A percentile compares a stretch with the other conserved stretches of the same genome.
Evolutionary conservation across 169 alveolate genomes (phyloP).

Genomic region (Pseudocohnilembus persalinus): DNA sequence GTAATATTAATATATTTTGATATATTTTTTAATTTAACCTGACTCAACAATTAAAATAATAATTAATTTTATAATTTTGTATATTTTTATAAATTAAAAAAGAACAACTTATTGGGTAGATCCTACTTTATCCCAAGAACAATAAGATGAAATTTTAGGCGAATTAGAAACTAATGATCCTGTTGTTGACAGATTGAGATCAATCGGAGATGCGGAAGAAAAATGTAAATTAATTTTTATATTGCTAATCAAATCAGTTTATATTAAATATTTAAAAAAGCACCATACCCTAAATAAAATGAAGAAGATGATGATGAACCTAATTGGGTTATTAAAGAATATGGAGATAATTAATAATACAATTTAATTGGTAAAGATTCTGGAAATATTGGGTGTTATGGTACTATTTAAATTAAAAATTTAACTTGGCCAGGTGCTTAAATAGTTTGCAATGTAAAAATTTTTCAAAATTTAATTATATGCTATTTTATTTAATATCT

Average conservation of each 20-base stretch:
- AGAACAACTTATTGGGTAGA: constrained; percentile 63
- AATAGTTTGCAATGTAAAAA: constrained; percentile 56
- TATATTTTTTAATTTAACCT: too few relatives aligned
- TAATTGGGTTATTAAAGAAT: constrained; percentile 63
- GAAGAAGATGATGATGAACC: constrained; percentile 49
- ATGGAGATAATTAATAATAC: constrained; percentile 66
- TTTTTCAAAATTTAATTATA: neutral
- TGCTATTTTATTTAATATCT: too few relatives aligned
- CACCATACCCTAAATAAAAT: constrained; percentile 47
- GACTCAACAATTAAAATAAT: too few relatives aligned
- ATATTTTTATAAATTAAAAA: too few relatives aligned
- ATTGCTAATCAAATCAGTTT: neutral
- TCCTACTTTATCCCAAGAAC: constrained; percentile 50
- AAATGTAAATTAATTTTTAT: constrained; percentile 15
- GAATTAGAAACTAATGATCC: constrained; percentile 56
- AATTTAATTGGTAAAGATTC: constrained; percentile 46
- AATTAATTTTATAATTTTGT: too few relatives aligned
- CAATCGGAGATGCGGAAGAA: constrained; percentile 72
- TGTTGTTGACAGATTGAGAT: constrained; percentile 60
- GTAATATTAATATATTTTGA: neutral
- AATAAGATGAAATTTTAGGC: constrained; percentile 49
- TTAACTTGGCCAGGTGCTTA: constrained; percentile 83
- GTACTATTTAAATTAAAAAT: constrained; percentile 65
- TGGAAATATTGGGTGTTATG: constrained; percentile 60
- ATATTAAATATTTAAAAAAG: constrained; percentile 26